Conservation (phyloP, 345 rosid genomes). For the Mallotus nudiflorus region DNA sequence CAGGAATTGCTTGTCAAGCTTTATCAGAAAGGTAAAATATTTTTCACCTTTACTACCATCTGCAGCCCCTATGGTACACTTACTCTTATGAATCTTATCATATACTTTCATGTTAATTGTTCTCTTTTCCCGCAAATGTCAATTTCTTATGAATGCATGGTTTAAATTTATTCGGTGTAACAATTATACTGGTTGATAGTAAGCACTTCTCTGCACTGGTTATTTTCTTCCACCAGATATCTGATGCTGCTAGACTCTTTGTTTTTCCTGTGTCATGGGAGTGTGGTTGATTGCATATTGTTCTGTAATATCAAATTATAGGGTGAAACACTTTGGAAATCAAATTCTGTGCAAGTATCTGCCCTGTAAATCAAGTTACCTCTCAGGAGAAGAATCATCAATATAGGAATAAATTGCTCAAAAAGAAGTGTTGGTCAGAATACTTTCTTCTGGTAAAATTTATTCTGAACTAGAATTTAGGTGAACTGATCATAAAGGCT, state of each 20-base stretch:
- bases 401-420: not conserved
- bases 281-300: not conserved
- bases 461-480: not conserved
- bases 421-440: not conserved
- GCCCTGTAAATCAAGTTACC: not conserved
- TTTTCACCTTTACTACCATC: not conserved
- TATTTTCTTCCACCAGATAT: not conserved
- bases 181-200: not conserved
- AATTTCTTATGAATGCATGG: not conserved
- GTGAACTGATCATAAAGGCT: not conserved
- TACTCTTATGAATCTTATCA: not conserved
- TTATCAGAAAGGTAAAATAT: slow-evolving; percentile 74
- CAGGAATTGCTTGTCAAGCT: slow-evolving; percentile 89
- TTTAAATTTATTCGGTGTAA: too few relatives aligned
- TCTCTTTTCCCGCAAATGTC: not conserved
- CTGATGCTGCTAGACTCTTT: not conserved
- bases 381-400: not conserved
- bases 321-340: not conserved
- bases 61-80: not conserved
- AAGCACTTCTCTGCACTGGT: not conserved
- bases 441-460: not conserved
- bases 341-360: not conserved
- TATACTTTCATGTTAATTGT: not conserved
- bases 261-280: not conserved
- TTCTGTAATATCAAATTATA: not conserved